Evolutionary conservation across 2,329 filamentous ascomycete species (phyloP).

Genomic region (Decorospora gaudefroyi): DNA sequence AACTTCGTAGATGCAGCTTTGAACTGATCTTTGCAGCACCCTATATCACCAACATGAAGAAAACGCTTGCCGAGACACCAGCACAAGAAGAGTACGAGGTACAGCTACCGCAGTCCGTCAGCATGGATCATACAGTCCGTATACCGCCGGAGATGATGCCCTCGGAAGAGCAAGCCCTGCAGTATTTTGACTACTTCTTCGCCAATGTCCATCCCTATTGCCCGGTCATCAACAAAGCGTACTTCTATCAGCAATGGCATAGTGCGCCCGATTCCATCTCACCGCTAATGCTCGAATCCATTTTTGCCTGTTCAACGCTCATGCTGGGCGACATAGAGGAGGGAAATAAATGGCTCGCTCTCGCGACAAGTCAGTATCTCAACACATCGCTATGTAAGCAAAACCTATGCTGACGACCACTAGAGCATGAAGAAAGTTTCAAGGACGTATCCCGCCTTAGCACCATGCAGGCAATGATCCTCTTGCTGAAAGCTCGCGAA

Average conservation of each 20-base stretch:
- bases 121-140: slow-evolving; percentile 75
- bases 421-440: slow-evolving; percentile 89
- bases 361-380: slow-evolving; percentile 74
- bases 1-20: background rate
- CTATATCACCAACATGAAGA: slow-evolving; percentile 73
- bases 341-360: slow-evolving; percentile 88
- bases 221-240: slow-evolving; percentile 79
- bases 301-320: slow-evolving; percentile 86
- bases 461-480: slow-evolving; percentile 85
- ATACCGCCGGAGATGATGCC: slow-evolving; percentile 96
- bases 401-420: slow-evolving; percentile 18
- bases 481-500: slow-evolving; percentile 88
- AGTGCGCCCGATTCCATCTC: slow-evolving; percentile 82
- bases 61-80: slow-evolving; percentile 61
- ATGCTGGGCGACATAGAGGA: slow-evolving; percentile 81
- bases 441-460: slow-evolving; percentile 89
- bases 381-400: background rate
- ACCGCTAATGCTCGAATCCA: slow-evolving; percentile 82
- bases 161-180: slow-evolving; percentile 75
- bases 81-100: slow-evolving; percentile 74
- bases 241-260: slow-evolving; percentile 90
- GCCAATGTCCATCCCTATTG: slow-evolving; percentile 89
- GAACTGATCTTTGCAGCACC: slow-evolving; percentile 62
- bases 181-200: slow-evolving; percentile 92
- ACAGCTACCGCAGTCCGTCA: slow-evolving; percentile 68